Base-by-base conservation (phyloP, 768 basidiomycete genomes). In the Boletales sp. region DNA sequence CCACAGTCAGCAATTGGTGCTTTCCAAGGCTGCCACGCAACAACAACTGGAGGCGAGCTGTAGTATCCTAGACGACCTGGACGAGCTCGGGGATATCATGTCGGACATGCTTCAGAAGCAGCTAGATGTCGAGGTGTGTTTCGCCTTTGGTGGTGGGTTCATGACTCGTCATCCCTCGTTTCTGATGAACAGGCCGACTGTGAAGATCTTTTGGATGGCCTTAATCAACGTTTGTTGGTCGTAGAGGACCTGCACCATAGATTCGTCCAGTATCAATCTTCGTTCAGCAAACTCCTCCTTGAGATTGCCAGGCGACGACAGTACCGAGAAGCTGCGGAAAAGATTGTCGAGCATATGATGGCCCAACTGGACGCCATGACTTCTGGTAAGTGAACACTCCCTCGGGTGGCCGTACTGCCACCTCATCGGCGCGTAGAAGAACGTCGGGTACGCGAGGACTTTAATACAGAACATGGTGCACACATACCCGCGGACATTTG, bases 401-500 rank as follows among this genome's bases (percentile, higher is more conserved):
- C n/a, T 21, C 8, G 17, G 11, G 7, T 18, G 17, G 9, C 11
- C 5, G 33, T 34, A 34, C n/a, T 37, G 41, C 15, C 6, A 11
- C 9, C 0, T 21, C 30, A 10, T 21, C 18, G 19, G 28, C 14
- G 31, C 4, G 8, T 60, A 92, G 90, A 88, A 70, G 90, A 93
- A 64, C 74, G 75, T 18, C 72, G 74, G 49, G 65, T 79, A 12
- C 79, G 90, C 34, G 75, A 77, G 41, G 76, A 75, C 32, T 93
- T 93, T 66, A 88, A 89, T 53, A 73, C 74, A 4, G 83, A 84
- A 41, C 82, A 91, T 44, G 90, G 88, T 0, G 74, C 75, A 12
- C 79, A 86, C 63, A 75, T 93, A 2, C 90, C 90, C 1, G 78
- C 84, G 55, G 90, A 93, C 56, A 75, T 93, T 35, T 92, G 90